Percentiles rank a stretch among this genome's conserved stretches.
These are phyloP conservation scores for Capillidium heterosporum DNA, from an alignment of 371 early-diverging fungal genomes.

Conservation along the genomic window DNA sequence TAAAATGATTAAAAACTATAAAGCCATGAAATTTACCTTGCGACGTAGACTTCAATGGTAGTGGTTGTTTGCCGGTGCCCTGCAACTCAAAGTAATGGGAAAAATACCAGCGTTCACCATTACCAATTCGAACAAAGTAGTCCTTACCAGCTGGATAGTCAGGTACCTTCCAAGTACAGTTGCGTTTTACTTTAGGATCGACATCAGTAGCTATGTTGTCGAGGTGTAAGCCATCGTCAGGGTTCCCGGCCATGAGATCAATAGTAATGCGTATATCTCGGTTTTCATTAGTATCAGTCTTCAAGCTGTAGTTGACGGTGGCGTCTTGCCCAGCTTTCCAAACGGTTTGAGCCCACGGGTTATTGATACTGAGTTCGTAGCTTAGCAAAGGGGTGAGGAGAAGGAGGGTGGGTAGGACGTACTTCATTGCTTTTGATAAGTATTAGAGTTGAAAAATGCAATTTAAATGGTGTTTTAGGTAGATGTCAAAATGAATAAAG, in stretches of 20 bases:
- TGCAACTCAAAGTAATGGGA: not conserved
- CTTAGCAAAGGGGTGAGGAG: too few species aligned
- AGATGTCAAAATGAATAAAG: too few species aligned
- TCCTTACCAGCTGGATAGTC: not conserved
- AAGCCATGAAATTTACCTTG: too few species aligned
- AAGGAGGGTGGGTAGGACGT: too few species aligned
- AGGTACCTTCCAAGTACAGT: not conserved
- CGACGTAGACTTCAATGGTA: not conserved
- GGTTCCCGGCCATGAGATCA: not conserved
- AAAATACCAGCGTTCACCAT: not conserved
- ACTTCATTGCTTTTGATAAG: too few species aligned
- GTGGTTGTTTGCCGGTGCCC: not conserved
- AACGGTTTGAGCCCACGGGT: not conserved
- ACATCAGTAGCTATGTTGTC: not conserved
- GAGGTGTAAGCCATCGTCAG: not conserved
- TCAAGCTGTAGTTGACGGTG: not conserved
- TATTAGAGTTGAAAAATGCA: too few species aligned
- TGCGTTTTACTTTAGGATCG: not conserved
- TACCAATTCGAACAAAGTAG: constrained; percentile 1
- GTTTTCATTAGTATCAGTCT: not conserved
- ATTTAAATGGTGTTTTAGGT: too few species aligned
- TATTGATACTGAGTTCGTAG: not conserved
- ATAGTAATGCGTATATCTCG: not conserved
- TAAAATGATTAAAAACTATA: too few species aligned
- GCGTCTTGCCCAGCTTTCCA: not conserved